Conservation (phyloP, 371 early-diverging fungal species). For the Syncephalastrum monosporum region DNA sequence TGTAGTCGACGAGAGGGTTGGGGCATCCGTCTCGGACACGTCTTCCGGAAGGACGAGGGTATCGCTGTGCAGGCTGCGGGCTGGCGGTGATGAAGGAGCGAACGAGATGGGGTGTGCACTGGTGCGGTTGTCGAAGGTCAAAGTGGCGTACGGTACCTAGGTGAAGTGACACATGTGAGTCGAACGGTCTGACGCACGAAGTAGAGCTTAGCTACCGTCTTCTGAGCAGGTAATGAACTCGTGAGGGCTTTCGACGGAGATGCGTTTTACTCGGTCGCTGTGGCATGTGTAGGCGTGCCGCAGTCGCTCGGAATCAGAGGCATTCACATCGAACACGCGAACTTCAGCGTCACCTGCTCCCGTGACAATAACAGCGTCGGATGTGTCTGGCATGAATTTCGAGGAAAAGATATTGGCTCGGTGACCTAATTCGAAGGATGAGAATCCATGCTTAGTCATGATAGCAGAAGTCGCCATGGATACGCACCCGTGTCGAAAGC, state of each 20-base stretch:
- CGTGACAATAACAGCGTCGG: conserved; percentile 59
- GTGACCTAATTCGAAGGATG: conserved; percentile 46
- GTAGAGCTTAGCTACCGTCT: conserved; percentile 45
- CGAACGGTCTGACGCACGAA: no score
- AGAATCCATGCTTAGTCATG: background rate
- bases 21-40: conserved; percentile 31
- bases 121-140: conserved; percentile 56
- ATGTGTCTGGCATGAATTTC: conserved; percentile 66
- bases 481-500: conserved; percentile 28
- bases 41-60: conserved; percentile 13
- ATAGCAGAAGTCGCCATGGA: background rate
- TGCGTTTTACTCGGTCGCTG: conserved; percentile 53
- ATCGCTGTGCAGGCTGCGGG: conserved; percentile 19
- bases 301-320: conserved; percentile 3
- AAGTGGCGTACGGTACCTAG: conserved; percentile 62
- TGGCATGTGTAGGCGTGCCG: conserved; percentile 53
- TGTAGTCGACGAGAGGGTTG: conserved; percentile 51
- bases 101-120: conserved; percentile 28
- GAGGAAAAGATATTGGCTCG: conserved; percentile 76
- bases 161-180: no score
- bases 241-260: conserved; percentile 46
- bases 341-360: conserved; percentile 72
- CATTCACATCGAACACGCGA: conserved; percentile 60
- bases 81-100: conserved; percentile 25
- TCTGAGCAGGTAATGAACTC: conserved; percentile 66